Percentiles rank a stretch among this genome's conserved stretches.
These are phyloP conservation scores for Debaryomyces coudertii DNA, from an alignment of 1,139 yeast species.

Conservation along the genomic window DNA sequence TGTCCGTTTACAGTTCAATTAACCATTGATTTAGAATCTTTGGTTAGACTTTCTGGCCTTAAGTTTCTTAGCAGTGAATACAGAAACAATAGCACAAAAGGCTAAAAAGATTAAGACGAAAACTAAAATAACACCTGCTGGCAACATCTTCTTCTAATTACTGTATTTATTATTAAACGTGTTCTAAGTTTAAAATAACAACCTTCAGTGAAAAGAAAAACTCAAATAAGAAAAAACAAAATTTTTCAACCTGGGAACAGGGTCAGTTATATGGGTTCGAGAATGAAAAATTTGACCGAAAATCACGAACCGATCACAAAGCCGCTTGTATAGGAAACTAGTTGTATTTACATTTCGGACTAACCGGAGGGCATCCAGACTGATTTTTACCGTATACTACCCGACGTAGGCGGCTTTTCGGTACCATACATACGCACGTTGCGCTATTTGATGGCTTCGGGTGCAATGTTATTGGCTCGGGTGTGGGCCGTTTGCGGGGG, in stretches of 20 bases:
- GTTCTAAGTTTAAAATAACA: conserved; percentile 7
- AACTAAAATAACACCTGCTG: conserved; percentile 56
- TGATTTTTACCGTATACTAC: conserved; percentile 3
- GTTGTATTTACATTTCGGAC: conserved; percentile 9
- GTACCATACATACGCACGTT: conserved; percentile 2
- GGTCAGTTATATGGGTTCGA: conserved; percentile 11
- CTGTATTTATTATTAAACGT: conserved; percentile 9
- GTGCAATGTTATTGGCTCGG: background rate
- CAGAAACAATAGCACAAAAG: conserved; percentile 38
- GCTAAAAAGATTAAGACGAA: conserved; percentile 51
- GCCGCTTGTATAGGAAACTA: conserved; percentile 1
- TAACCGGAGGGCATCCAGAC: conserved; percentile 5
- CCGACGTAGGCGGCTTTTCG: conserved; percentile 1
- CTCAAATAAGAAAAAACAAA: conserved; percentile 8
- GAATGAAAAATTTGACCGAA: conserved; percentile 10
- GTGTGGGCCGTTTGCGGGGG: background rate
- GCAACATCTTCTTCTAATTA: conserved; percentile 38
- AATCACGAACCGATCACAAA: conserved; percentile 4
- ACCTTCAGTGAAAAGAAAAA: conserved; percentile 16
- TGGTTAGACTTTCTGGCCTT: conserved; percentile 50
- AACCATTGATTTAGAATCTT: conserved; percentile 41
- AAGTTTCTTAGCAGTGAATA: conserved; percentile 40
- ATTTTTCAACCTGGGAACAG: conserved; percentile 4
- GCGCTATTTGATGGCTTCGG: background rate
- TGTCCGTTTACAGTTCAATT: background rate